phyloP scores from a whole-genome alignment of 306 rosid species.

The Vigna radiata region DNA sequence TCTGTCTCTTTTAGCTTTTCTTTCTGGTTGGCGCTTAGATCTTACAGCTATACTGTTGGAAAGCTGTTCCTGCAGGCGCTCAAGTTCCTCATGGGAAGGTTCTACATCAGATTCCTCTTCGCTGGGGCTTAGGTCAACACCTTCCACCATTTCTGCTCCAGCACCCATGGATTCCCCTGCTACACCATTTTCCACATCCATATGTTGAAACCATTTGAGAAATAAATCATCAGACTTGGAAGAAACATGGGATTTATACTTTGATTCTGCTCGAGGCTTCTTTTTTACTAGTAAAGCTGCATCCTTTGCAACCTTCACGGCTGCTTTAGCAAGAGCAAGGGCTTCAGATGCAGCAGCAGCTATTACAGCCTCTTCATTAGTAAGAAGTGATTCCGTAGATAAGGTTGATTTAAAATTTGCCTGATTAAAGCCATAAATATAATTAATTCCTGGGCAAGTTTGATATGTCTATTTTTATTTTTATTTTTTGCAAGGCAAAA shows the following conservation, averaged over 20 bases:
- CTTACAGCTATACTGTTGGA: constrained; percentile 65
- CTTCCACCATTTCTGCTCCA: constrained; percentile 53
- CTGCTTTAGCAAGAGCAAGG: constrained; percentile 91
- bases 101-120: constrained; percentile 59
- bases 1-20: constrained; percentile 83
- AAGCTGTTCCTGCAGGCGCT: constrained; percentile 59
- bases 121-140: constrained; percentile 35
- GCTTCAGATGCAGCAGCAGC: constrained; percentile 96
- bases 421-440: constrained; percentile 52
- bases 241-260: constrained; percentile 43
- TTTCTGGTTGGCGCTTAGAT: constrained; percentile 83
- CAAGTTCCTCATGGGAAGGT: constrained; percentile 69
- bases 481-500: constrained; percentile 5
- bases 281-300: constrained; percentile 64
- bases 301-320: constrained; percentile 83
- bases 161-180: constrained; percentile 51
- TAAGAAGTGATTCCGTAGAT: constrained; percentile 73
- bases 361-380: constrained; percentile 83
- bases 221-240: constrained; percentile 53
- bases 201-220: constrained; percentile 64
- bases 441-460: constrained; percentile 33
- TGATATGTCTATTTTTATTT: constrained; percentile 15
- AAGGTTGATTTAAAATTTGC: constrained; percentile 65
- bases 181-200: constrained; percentile 57
- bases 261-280: constrained; percentile 45